Percentiles rank a stretch among this genome's conserved stretches.
Conservation (phyloP, 2,329 filamentous ascomycete genomes). For the Ophiostoma fasciatum region DNA sequence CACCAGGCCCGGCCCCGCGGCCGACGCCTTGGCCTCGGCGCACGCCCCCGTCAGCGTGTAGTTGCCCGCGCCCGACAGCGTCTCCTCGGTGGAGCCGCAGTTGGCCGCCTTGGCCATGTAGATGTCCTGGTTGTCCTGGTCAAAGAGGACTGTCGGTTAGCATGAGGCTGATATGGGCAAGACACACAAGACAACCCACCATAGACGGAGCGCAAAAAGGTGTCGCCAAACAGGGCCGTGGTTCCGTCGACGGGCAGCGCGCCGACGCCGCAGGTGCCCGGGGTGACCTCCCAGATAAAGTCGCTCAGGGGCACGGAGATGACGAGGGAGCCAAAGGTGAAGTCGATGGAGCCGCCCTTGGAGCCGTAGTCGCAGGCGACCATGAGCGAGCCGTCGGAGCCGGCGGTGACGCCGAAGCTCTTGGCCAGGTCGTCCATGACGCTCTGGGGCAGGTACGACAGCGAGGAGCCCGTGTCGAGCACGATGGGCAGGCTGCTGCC, state of each 20-base stretch:
- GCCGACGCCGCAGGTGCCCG: slow-evolving; percentile 12
- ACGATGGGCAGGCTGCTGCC: slow-evolving; percentile 30
- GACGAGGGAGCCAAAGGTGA: slow-evolving; percentile 21
- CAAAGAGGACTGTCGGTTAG: slow-evolving; percentile 9
- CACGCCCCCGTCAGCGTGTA: slow-evolving; percentile 14
- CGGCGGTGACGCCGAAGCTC: slow-evolving; percentile 24
- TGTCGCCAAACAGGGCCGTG: slow-evolving; percentile 14
- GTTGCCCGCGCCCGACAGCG: slow-evolving; percentile 8
- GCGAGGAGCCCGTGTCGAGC: slow-evolving; percentile 52
- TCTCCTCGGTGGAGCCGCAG: slow-evolving; percentile 14
- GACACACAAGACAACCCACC: neutral
- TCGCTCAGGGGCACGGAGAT: slow-evolving; percentile 25
- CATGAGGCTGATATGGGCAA: neutral
- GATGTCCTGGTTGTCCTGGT: slow-evolving; percentile 15
- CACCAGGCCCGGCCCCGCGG: neutral
- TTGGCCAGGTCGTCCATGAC: slow-evolving; percentile 32
- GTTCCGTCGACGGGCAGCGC: slow-evolving; percentile 7
- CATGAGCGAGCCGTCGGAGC: slow-evolving; percentile 15
- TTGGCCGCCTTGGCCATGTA: slow-evolving; percentile 14
- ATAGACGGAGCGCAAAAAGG: slow-evolving; percentile 15
- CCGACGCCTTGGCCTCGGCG: neutral
- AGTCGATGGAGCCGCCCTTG: slow-evolving; percentile 22
- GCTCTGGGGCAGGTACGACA: slow-evolving; percentile 48
- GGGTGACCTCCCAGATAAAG: slow-evolving; percentile 17
- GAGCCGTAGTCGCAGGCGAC: slow-evolving; percentile 17